Percentiles rank a stretch among this genome's conserved stretches.
phyloP scores from a whole-genome alignment of 352 stramenopile species.

The Globisporangium recalcitrans region DNA sequence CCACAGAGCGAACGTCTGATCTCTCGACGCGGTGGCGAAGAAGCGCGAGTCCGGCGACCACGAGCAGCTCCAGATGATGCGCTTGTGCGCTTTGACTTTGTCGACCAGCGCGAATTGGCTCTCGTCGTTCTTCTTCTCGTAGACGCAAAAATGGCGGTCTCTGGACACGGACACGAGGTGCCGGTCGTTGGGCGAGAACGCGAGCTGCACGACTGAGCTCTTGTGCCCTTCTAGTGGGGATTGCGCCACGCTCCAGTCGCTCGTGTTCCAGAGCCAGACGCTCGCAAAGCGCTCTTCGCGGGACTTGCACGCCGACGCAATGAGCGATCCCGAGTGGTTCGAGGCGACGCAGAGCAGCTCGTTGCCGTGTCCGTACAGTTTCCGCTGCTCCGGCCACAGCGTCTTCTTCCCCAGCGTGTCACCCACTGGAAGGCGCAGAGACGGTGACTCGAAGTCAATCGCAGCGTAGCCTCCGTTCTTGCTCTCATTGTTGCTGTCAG shows the following conservation, averaged over 20 bases:
- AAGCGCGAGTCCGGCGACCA: slow-evolving; percentile 57
- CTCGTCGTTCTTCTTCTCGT: slow-evolving; percentile 19
- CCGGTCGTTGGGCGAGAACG: slow-evolving; percentile 61
- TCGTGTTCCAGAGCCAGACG: slow-evolving; percentile 63
- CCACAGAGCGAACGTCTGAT: slow-evolving; percentile 67
- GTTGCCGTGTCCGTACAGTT: slow-evolving; percentile 78
- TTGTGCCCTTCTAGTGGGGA: slow-evolving; percentile 58
- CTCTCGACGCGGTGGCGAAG: slow-evolving; percentile 57
- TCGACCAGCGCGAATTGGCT: slow-evolving; percentile 33
- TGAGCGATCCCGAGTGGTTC: slow-evolving; percentile 40
- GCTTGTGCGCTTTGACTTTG: slow-evolving; percentile 63
- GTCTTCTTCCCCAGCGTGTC: slow-evolving; percentile 59
- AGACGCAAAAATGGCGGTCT: slow-evolving; percentile 70
- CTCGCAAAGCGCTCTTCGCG: slow-evolving; percentile 58
- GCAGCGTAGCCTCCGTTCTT: slow-evolving; percentile 22
- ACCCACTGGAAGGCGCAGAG: slow-evolving; percentile 44
- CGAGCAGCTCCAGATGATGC: slow-evolving; percentile 78
- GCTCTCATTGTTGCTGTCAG: neutral
- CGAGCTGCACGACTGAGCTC: slow-evolving; percentile 73
- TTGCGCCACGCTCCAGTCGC: slow-evolving; percentile 43
- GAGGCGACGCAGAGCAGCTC: slow-evolving; percentile 67
- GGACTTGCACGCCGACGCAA: slow-evolving; percentile 75
- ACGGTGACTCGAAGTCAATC: slow-evolving; percentile 5
- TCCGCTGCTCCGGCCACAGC: slow-evolving; percentile 70
- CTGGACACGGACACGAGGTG: slow-evolving; percentile 65